These are phyloP conservation scores for Suhomyces bolitotheri DNA, from an alignment of 1,139 yeast genomes.

Conservation along the genomic window DNA sequence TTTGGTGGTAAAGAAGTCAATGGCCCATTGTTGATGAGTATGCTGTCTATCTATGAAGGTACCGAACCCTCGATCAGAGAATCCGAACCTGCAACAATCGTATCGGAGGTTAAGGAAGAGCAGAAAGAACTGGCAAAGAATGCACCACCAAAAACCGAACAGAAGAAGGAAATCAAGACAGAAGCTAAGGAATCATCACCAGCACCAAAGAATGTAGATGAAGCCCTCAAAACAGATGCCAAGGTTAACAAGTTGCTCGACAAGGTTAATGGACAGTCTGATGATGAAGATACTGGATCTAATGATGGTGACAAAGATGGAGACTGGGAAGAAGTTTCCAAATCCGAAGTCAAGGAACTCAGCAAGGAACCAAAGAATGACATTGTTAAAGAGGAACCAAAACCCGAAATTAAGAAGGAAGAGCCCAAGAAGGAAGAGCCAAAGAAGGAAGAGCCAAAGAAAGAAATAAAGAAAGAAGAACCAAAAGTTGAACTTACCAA, in stretches of 20 bases:
- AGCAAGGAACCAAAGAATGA: slow-evolving; percentile 11
- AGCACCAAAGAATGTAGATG: slow-evolving; percentile 34
- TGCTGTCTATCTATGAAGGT: slow-evolving; percentile 81
- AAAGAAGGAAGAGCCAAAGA: slow-evolving; percentile 15
- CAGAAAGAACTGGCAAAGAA: slow-evolving; percentile 17
- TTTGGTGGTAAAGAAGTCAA: slow-evolving; percentile 70
- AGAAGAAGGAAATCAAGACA: slow-evolving; percentile 7
- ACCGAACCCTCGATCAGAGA: slow-evolving; percentile 47
- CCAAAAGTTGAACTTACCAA: slow-evolving; percentile 9
- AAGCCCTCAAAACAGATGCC: slow-evolving; percentile 40
- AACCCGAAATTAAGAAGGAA: slow-evolving; percentile 8
- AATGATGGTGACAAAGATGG: slow-evolving; percentile 31
- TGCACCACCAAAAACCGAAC: slow-evolving; percentile 8
- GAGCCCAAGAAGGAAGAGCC: slow-evolving; percentile 15
- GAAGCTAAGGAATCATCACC: slow-evolving; percentile 15
- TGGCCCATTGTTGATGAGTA: slow-evolving; percentile 78
- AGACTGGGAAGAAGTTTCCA: slow-evolving; percentile 45
- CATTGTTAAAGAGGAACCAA: slow-evolving; percentile 2
- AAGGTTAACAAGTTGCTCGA: slow-evolving; percentile 39
- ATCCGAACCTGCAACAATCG: slow-evolving; percentile 33
- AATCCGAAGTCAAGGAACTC: slow-evolving; percentile 24
- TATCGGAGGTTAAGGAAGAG: slow-evolving; percentile 29
- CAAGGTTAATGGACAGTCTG: slow-evolving; percentile 43
- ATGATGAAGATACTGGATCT: slow-evolving; percentile 37
- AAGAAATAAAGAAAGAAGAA: slow-evolving; percentile 17